Evolutionary conservation across 1,284 basidiomycete species (phyloP).

Genomic region (Megacollybia platyphylla): DNA sequence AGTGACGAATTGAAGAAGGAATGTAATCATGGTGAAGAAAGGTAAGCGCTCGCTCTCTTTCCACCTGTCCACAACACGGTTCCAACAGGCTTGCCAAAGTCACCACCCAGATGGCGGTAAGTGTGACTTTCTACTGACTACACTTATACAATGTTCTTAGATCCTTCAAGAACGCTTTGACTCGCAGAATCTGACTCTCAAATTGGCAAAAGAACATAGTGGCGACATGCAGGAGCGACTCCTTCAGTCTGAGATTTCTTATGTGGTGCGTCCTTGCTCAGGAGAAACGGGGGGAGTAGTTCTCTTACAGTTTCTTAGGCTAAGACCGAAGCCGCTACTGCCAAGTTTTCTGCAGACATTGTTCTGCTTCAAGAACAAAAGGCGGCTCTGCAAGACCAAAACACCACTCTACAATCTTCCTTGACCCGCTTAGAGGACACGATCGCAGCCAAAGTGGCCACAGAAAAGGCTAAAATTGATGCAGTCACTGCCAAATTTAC

Average conservation of each 20-base stretch:
- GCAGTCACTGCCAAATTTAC: constrained; percentile 3
- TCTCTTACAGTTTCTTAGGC: no score
- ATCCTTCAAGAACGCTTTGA: constrained; percentile 49
- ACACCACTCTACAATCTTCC: background rate
- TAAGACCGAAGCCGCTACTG: constrained; percentile 8
- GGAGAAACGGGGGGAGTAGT: no score
- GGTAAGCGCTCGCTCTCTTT: constrained; percentile 2
- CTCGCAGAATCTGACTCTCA: constrained; percentile 36
- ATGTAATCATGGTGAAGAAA: constrained; percentile 3
- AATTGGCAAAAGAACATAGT: constrained; percentile 36
- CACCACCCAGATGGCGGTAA: constrained; percentile 1
- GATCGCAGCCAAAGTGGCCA: background rate
- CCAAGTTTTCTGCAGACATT: background rate
- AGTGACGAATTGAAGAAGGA: background rate
- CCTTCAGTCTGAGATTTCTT: constrained; percentile 11
- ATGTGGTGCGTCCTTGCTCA: constrained; percentile 7
- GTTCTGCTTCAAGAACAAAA: constrained; percentile 2
- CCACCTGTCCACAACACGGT: background rate
- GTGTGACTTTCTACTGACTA: background rate
- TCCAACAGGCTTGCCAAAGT: constrained; percentile 2
- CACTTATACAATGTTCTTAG: constrained; percentile 13
- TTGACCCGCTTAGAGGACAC: constrained; percentile 2
- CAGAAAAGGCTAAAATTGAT: constrained; percentile 15
- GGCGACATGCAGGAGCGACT: constrained; percentile 37
- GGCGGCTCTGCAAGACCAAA: constrained; percentile 1